These are phyloP conservation scores for Drosera capensis DNA, from an alignment of 148 eudicot genomes.

Conservation along the genomic window DNA sequence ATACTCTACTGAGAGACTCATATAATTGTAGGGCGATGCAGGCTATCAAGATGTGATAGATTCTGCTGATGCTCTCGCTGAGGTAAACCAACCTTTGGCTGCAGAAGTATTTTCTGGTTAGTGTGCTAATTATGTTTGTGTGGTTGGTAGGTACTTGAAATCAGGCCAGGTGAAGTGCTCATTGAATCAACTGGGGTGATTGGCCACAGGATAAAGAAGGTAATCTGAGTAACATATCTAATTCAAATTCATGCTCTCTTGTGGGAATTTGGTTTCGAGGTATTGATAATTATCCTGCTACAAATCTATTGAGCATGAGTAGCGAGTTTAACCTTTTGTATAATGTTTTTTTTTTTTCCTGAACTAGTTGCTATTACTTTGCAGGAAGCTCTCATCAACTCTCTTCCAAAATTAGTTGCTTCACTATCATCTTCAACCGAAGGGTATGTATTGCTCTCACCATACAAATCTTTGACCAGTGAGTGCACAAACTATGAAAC, in stretches of 20 bases:
- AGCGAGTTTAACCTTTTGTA: not conserved
- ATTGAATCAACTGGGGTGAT: slow-evolving; percentile 98
- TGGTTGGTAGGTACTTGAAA: slow-evolving; percentile 39
- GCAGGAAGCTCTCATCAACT: slow-evolving; percentile 81
- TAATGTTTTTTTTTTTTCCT: not conserved
- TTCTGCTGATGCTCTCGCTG: slow-evolving; percentile 58
- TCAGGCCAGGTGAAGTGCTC: slow-evolving; percentile 56
- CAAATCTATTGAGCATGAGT: not conserved
- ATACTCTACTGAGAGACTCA: too few relatives aligned
- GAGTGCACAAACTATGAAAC: too few relatives aligned
- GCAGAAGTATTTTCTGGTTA: not conserved
- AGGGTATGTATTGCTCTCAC: slow-evolving; percentile 38
- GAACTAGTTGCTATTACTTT: not conserved
- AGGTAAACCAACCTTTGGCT: slow-evolving; percentile 28
- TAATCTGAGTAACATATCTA: slow-evolving; percentile 6
- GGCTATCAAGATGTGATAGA: slow-evolving; percentile 91
- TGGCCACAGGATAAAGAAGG: slow-evolving; percentile 97
- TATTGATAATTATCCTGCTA: not conserved
- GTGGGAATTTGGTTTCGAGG: not conserved
- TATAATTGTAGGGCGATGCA: slow-evolving; percentile 68
- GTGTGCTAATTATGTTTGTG: not conserved
- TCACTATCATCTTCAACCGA: slow-evolving; percentile 47
- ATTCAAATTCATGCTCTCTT: not conserved
- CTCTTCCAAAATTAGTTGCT: slow-evolving; percentile 63
- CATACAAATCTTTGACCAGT: not conserved